phyloP scores from a whole-genome alignment of 108 stramenopile species.

The Fragilaria crotonensis region DNA sequence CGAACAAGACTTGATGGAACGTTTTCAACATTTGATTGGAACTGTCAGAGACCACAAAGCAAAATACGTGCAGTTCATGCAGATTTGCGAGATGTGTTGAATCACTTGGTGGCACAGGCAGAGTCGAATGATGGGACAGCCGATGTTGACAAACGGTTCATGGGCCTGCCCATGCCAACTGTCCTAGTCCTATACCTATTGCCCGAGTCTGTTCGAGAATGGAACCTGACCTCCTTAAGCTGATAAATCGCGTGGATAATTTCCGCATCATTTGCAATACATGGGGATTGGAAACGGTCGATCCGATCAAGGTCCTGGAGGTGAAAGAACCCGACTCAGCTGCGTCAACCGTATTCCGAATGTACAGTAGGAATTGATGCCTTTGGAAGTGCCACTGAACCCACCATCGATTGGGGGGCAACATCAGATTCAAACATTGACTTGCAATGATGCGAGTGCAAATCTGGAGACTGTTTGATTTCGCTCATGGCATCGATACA shows the following conservation, averaged over 20 bases:
- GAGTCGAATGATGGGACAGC: not conserved
- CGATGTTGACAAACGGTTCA: conserved; percentile 4
- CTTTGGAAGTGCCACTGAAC: no score
- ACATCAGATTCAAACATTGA: no score
- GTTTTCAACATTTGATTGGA: not conserved
- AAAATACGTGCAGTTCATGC: conserved; percentile 1
- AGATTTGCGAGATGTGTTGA: conserved; percentile 19
- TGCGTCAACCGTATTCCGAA: not conserved
- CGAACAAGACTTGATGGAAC: conserved; percentile 12
- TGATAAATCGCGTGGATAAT: conserved; percentile 1
- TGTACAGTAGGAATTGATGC: no score
- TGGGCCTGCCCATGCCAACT: conserved; percentile 15
- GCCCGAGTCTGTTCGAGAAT: conserved; percentile 17
- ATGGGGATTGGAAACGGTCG: conserved; percentile 15
- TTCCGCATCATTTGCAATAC: conserved; percentile 15
- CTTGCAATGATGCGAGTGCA: no score
- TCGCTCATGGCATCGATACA: no score
- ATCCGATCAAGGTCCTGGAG: not conserved
- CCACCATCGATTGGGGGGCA: no score
- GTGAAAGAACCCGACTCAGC: not conserved
- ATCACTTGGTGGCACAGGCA: conserved; percentile 4
- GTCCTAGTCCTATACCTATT: conserved; percentile 15
- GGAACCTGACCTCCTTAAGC: conserved; percentile 7
- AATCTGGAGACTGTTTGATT: no score
- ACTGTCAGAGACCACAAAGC: not conserved